Evolutionary conservation across 805 yeast genomes (phyloP), one percentile per base, ranked within the genome.

Genomic region (Candida rishiriensis): DNA sequence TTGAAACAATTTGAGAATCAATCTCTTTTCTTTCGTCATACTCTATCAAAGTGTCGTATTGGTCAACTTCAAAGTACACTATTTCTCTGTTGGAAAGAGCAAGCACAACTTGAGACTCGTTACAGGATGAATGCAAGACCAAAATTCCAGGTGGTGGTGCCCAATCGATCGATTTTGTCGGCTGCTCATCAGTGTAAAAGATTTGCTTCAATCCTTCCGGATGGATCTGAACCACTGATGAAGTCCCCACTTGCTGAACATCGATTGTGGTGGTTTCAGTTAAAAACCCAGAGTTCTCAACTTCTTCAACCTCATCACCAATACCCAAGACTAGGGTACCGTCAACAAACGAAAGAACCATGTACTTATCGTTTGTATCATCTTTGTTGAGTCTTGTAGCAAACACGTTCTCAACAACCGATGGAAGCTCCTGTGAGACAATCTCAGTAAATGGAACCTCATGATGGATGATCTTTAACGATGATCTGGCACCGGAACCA

Each of bases 231-330:
- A 84, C 76, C 0, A 89, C 59, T 0, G 91, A 77, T 3, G 61
- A 54, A 2, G 50, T 47, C 0, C 95, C 95, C 45, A 90, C 70
- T 52, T 83, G 87, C 38, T 78, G 81, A 0, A 87, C 81, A 3
- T 75, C 77, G 2, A 91, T 53, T 0, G 98, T 88, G 2, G 76
- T 71, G 30, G 78, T 78, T 29, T 73, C 70, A 0, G 71, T 55
- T 1, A 73, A 61, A n/a, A 88, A 68, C 0, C 83, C 81, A 0
- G 90, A 79, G 45, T 57, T 53, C 1, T 76, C 71, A 9, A 83
- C 84, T 54, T 86, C 89, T 46, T 84, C 89, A 2, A 87, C 87
- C 0, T 78, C 79, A 51, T 86, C 96, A 8, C 93, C 95, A 40
- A 88, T 80, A 2, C 85, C 74, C 14, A 93, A 63, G 0, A 88